These are phyloP conservation scores for Knufia petricola DNA, from an alignment of 2,329 filamentous ascomycete genomes.

Conservation along the genomic window DNA sequence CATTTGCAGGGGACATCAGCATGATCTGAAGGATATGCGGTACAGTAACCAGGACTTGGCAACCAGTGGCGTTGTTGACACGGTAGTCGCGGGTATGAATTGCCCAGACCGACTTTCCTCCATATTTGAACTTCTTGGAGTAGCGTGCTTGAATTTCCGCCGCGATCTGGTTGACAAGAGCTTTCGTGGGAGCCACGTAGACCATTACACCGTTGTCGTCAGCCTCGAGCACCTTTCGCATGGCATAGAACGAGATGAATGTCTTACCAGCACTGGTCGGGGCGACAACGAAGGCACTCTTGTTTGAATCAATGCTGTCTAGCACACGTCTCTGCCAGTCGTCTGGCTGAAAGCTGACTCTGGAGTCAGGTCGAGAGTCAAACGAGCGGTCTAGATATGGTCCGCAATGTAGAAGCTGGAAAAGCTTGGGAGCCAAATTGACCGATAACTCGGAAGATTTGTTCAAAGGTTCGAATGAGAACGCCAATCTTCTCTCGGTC, in stretches of 20 bases:
- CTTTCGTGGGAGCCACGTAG: slow-evolving; percentile 73
- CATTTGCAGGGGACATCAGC: slow-evolving; percentile 57
- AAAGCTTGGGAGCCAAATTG: slow-evolving; percentile 41
- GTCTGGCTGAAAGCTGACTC: slow-evolving; percentile 65
- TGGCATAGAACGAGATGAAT: slow-evolving; percentile 76
- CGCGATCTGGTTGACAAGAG: slow-evolving; percentile 73
- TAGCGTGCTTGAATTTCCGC: slow-evolving; percentile 69
- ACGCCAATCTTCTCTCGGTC: neutral
- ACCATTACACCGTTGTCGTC: slow-evolving; percentile 63
- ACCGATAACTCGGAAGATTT: neutral
- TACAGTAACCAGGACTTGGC: neutral
- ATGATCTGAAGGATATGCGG: slow-evolving; percentile 55
- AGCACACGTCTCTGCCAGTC: slow-evolving; percentile 66
- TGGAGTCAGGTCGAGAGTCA: slow-evolving; percentile 55
- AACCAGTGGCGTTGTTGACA: slow-evolving; percentile 55
- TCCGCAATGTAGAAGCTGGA: slow-evolving; percentile 60
- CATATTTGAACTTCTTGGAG: slow-evolving; percentile 52
- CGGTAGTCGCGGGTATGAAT: slow-evolving; percentile 69
- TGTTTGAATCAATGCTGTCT: slow-evolving; percentile 60
- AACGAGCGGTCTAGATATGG: slow-evolving; percentile 69
- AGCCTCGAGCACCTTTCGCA: slow-evolving; percentile 62
- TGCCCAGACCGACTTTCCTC: slow-evolving; percentile 62
- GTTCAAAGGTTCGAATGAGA: neutral
- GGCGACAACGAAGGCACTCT: slow-evolving; percentile 65
- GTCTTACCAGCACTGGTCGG: slow-evolving; percentile 74